Evolutionary conservation across 495 filamentous ascomycete species (phyloP).

Genomic region (Cladorrhinum samala): DNA sequence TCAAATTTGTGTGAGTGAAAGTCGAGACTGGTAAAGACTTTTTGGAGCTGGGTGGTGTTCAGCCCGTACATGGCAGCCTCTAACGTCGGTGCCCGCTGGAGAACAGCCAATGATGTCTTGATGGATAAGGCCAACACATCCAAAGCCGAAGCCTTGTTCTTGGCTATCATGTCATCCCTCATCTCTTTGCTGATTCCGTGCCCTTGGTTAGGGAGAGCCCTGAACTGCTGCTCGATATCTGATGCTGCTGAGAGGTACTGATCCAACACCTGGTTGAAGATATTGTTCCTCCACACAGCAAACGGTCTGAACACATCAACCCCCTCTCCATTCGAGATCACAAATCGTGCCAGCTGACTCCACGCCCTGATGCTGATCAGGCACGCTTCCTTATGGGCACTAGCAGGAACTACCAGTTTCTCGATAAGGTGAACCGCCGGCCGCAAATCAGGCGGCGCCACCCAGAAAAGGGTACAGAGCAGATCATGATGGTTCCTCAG

Average conservation of each 20-base stretch:
- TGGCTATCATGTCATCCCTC: constrained; percentile 35
- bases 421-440: constrained; percentile 66
- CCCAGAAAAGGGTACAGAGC: constrained; percentile 83
- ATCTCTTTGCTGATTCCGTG: constrained; percentile 32
- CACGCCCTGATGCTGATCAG: constrained; percentile 77
- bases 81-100: constrained; percentile 32
- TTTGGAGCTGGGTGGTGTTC: constrained; percentile 37
- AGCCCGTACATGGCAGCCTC: constrained; percentile 31
- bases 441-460: constrained; percentile 62
- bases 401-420: constrained; percentile 69
- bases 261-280: constrained; percentile 42
- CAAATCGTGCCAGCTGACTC: constrained; percentile 70
- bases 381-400: constrained; percentile 80
- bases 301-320: constrained; percentile 50
- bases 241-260: constrained; percentile 44
- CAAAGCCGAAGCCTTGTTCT: constrained; percentile 41
- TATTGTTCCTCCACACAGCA: constrained; percentile 59
- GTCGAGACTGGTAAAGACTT: constrained; percentile 39
- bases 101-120: constrained; percentile 36
- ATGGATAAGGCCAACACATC: constrained; percentile 37
- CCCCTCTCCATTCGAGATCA: constrained; percentile 56
- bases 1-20: constrained; percentile 32
- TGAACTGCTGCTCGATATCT: constrained; percentile 45
- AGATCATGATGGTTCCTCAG: constrained; percentile 92
- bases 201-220: constrained; percentile 30